These are phyloP conservation scores for Leccinum rimulosum DNA, from an alignment of 768 basidiomycete genomes.

Conservation along the genomic window DNA sequence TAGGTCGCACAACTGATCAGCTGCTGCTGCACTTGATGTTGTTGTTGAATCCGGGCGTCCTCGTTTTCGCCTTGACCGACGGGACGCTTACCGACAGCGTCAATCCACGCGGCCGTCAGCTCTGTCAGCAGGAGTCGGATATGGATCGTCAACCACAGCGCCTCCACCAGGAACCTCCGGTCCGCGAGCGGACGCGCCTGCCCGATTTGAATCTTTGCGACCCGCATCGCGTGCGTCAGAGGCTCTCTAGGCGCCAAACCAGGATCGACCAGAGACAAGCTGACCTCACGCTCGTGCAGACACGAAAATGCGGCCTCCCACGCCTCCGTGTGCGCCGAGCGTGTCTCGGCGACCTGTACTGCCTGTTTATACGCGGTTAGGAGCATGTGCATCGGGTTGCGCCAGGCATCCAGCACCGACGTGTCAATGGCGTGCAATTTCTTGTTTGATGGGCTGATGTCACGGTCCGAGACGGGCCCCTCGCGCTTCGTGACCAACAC, in stretches of 20 bases:
- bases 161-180: constrained; percentile 58
- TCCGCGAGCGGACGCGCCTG: constrained; percentile 58
- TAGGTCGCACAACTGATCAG: constrained; percentile 49
- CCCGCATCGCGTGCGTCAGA: constrained; percentile 47
- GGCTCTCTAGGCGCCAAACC: constrained; percentile 39
- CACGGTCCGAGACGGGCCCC: constrained; percentile 25
- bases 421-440: constrained; percentile 32
- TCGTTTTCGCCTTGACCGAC: constrained; percentile 19
- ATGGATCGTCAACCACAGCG: constrained; percentile 52
- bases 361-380: constrained; percentile 40
- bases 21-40: constrained; percentile 3
- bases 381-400: constrained; percentile 34
- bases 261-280: constrained; percentile 31
- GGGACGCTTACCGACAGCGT: constrained; percentile 25
- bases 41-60: not conserved
- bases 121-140: constrained; percentile 51
- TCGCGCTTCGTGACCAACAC: constrained; percentile 16
- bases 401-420: constrained; percentile 39
- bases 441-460: constrained; percentile 26
- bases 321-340: constrained; percentile 55
- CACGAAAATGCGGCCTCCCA: constrained; percentile 60
- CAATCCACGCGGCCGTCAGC: constrained; percentile 42
- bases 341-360: constrained; percentile 41
- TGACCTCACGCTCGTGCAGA: constrained; percentile 49
- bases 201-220: constrained; percentile 52